Percentiles rank a stretch among this genome's conserved stretches.
Evolutionary conservation across 257 asterid genomes (phyloP).

Genomic region (Penstemon newberryi): DNA sequence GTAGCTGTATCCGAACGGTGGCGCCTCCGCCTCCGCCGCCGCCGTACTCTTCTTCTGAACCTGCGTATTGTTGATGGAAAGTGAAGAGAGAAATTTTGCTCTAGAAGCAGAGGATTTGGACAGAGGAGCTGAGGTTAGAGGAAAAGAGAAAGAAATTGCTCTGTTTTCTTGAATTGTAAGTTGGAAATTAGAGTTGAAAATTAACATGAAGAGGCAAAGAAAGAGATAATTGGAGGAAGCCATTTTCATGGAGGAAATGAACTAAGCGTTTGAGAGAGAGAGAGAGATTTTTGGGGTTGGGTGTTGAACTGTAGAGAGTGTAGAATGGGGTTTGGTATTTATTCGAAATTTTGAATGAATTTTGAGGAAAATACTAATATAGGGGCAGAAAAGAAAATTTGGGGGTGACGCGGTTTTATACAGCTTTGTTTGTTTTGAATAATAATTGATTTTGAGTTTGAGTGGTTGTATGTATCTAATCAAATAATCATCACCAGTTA

Average conservation of each 20-base stretch:
- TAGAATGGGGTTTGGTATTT: conserved; percentile 30
- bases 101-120: conserved; percentile 38
- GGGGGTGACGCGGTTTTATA: conserved; percentile 52
- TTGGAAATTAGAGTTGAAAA: conserved; percentile 19
- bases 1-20: conserved; percentile 38
- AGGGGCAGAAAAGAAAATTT: conserved; percentile 17
- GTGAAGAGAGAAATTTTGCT: conserved; percentile 38
- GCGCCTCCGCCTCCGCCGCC: conserved; percentile 21
- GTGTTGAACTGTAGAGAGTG: background rate
- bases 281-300: background rate
- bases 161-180: conserved; percentile 26
- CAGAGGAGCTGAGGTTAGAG: conserved; percentile 46
- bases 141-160: conserved; percentile 47
- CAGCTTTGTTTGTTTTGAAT: conserved; percentile 17
- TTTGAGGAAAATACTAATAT: conserved; percentile 17
- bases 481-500: conserved; percentile 40
- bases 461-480: conserved; percentile 48
- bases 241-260: conserved; percentile 30
- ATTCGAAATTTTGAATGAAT: conserved; percentile 30
- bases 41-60: background rate
- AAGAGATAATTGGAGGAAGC: conserved; percentile 25
- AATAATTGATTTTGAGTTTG: background rate
- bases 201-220: conserved; percentile 28
- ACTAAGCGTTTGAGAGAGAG: background rate
- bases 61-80: conserved; percentile 1